Conservation (phyloP, 306 rosid genomes). For the Spatholobus suberectus region DNA sequence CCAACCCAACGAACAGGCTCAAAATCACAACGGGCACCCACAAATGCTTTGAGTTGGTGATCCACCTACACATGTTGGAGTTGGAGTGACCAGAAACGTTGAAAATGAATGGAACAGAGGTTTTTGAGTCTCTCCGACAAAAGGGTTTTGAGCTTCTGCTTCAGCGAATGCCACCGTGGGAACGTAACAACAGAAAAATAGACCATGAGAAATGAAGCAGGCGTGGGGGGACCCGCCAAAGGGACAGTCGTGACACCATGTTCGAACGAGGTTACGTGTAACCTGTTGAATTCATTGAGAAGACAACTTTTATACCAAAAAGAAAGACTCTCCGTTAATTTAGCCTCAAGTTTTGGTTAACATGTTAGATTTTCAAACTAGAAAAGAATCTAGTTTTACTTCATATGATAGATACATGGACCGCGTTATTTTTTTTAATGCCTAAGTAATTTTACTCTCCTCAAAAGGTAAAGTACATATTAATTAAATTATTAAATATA, state of each 20-base stretch:
- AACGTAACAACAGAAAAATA: neutral
- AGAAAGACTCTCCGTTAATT: conserved; percentile 19
- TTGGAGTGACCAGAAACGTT: neutral
- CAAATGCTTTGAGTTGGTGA: conserved; percentile 42
- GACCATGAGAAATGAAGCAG: neutral
- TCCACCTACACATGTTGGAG: conserved; percentile 20
- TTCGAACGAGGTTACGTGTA: conserved; percentile 32
- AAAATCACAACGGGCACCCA: conserved; percentile 44
- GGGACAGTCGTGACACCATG: conserved; percentile 50
- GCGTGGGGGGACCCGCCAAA: conserved; percentile 46
- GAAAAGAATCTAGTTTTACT: neutral
- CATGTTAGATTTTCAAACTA: neutral
- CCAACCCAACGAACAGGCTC: conserved; percentile 48
- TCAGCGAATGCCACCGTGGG: neutral
- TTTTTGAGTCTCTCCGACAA: neutral
- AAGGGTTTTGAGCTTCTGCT: neutral
- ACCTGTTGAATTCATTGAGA: neutral
- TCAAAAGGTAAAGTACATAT: too few species aligned
- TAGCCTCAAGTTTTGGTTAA: conserved; percentile 26
- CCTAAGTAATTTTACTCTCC: too few species aligned
- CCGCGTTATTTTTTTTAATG: neutral
- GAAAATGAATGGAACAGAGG: neutral
- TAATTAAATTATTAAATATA: too few species aligned
- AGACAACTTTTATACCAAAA: conserved; percentile 20
- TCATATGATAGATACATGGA: neutral